Evolutionary conservation across 1,139 yeast genomes (phyloP), one percentile per base, ranked within the genome.

Genomic region (Scheffersomyces insectosa): DNA sequence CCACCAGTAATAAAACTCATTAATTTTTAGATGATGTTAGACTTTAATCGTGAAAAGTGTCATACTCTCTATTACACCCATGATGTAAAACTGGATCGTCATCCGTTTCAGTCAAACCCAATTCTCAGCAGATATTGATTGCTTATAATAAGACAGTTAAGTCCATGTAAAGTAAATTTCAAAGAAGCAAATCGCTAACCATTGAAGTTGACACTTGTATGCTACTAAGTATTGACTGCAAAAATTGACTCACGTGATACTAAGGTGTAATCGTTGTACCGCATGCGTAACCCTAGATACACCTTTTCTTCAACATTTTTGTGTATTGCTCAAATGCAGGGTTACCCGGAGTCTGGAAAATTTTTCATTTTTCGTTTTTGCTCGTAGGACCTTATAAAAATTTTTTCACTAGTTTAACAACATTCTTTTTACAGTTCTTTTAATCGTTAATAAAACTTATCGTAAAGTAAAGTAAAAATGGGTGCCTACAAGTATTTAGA

Each of bases 401-500:
- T 43, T 54, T 55, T 52, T 43, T 34, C 40, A 33, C 40, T 30
- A 30, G 20, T 38, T 16, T 25, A 23, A 20, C 28, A 28, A 40
- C 28, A 20, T 10, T 23, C 16, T 35, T 27, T 36, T 40, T 36
- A 38, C 9, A 29, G 25, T 13, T 42, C 36, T 46, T 44, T 43
- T 48, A 49, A 33, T 43, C 38, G 50, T 50, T 50, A 43, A 47
- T 46, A 47, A 46, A 20, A 20, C 25, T 44, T 46, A 46, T 42
- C 48, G 47, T 48, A 47, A 46, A 35, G 37, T 25, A 42, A 37
- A 46, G 47, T 44, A 43, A 71, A 61, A 73, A 88, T 93, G 99
- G 98, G 99, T 85, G 99, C 99, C 83, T 93, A 93, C 95, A 93
- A 93, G 79, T 93, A 93, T 79, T 86, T 93, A 76, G 97, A 93